phyloP scores from a whole-genome alignment of 1,284 basidiomycete genomes.

The Ceraceosorus guamensis region DNA sequence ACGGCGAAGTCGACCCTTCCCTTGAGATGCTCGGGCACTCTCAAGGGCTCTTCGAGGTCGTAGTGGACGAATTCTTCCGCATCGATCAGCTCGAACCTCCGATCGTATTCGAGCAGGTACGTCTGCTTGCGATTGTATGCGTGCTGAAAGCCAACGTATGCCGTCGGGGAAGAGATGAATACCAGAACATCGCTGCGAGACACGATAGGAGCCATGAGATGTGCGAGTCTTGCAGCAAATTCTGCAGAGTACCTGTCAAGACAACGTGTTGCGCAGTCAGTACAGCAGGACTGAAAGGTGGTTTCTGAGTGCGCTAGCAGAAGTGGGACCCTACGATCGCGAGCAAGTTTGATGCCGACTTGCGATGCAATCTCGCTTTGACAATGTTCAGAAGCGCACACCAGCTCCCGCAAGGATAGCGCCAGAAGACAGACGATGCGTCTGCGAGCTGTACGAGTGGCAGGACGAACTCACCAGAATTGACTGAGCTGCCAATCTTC shows the following conservation, averaged over 20 bases:
- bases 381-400: too few species aligned
- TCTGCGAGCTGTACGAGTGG: too few species aligned
- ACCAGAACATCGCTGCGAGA: not conserved
- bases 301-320: too few species aligned
- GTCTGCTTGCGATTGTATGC: not conserved
- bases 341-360: too few species aligned
- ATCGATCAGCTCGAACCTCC: not conserved
- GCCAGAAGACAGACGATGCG: too few species aligned
- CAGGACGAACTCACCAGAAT: constrained; percentile 4
- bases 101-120: constrained; percentile 5
- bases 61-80: constrained; percentile 1
- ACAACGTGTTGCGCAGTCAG: too few species aligned
- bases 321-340: too few species aligned
- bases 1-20: constrained; percentile 6
- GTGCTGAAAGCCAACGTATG: constrained; percentile 5
- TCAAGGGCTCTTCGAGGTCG: constrained; percentile 2
- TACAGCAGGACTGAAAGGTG: too few species aligned
- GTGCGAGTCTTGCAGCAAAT: not conserved
- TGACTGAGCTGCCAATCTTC: not conserved
- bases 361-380: too few species aligned
- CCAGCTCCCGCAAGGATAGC: too few species aligned
- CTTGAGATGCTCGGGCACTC: not conserved
- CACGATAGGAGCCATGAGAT: not conserved
- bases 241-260: not conserved
- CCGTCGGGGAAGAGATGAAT: constrained; percentile 6